Evolutionary conservation across 768 basidiomycete genomes (phyloP).

Genomic region (Hygrophorus pudorinus): DNA sequence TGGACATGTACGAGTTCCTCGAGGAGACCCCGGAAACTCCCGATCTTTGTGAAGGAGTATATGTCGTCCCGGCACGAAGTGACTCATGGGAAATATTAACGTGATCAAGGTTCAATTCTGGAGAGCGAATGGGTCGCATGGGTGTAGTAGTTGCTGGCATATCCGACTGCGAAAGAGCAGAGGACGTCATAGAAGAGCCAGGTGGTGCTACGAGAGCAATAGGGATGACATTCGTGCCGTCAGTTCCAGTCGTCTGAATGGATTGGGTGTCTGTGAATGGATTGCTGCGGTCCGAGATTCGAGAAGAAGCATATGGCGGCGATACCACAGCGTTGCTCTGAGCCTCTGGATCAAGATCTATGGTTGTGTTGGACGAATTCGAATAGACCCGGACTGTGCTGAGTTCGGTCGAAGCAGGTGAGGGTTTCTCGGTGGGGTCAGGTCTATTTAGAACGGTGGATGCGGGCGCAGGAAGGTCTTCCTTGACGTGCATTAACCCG

Average conservation of each 20-base stretch:
- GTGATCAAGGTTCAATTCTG: conserved; percentile 54
- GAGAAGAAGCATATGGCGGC: conserved; percentile 19
- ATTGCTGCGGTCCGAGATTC: conserved; percentile 35
- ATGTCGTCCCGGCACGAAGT: conserved; percentile 22
- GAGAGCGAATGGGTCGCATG: conserved; percentile 45
- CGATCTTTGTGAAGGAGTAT: conserved; percentile 43
- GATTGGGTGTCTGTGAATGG: conserved; percentile 73
- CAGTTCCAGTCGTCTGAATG: conserved; percentile 74
- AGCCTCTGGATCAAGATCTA: conserved; percentile 51
- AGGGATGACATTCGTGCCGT: conserved; percentile 79
- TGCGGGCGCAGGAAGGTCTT: conserved; percentile 64
- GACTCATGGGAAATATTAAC: conserved; percentile 50
- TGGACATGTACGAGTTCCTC: conserved; percentile 64
- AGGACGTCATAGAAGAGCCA: conserved; percentile 29
- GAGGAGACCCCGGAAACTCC: conserved; percentile 42
- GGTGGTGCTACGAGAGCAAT: conserved; percentile 65
- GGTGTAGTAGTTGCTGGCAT: conserved; percentile 33
- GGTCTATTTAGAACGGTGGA: conserved; percentile 72
- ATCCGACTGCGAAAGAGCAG: conserved; percentile 19
- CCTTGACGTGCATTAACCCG: conserved; percentile 19
- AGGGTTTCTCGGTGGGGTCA: conserved; percentile 65
- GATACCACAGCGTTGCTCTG: conserved; percentile 14
- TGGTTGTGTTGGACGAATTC: conserved; percentile 36
- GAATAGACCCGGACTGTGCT: conserved; percentile 41
- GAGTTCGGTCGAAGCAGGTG: conserved; percentile 22